Evolutionary conservation across 306 rosid species (phyloP).

Genomic region (Hippophae rhamnoides): DNA sequence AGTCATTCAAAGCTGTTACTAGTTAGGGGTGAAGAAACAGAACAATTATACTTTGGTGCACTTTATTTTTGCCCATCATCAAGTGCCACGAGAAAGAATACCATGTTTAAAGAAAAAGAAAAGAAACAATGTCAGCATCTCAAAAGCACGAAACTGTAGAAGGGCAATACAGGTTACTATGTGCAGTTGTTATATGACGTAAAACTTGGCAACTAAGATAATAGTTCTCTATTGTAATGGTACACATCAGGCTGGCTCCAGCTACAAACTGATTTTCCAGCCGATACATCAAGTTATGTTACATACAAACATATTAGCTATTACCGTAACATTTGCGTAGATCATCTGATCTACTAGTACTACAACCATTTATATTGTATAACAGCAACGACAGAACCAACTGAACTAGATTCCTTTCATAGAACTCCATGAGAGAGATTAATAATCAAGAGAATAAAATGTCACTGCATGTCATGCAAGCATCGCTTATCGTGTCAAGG

Average conservation of each 20-base stretch:
- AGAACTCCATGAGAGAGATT: conserved; percentile 9
- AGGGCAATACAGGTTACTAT: conserved; percentile 3
- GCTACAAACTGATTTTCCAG: conserved; percentile 22
- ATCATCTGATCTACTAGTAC: conserved; percentile 16
- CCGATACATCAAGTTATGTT: conserved; percentile 17
- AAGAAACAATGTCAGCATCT: neutral
- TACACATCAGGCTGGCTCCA: conserved; percentile 17
- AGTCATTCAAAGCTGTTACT: too few species aligned
- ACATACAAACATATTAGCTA: conserved; percentile 27
- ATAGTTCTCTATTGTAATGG: conserved; percentile 21
- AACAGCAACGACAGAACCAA: conserved; percentile 12
- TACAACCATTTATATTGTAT: conserved; percentile 17
- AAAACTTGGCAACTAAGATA: conserved; percentile 4
- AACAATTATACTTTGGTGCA: too few species aligned
- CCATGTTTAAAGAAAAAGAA: too few species aligned
- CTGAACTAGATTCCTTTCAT: conserved; percentile 14
- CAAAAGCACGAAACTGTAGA: neutral
- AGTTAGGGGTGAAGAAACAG: too few species aligned
- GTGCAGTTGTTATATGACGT: conserved; percentile 5
- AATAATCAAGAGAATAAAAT: conserved; percentile 2
- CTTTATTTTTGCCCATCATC: too few species aligned
- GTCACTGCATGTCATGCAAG: conserved; percentile 6
- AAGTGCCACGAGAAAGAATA: too few species aligned
- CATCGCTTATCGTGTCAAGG: conserved; percentile 12
- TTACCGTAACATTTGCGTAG: conserved; percentile 15